A percentile compares a stretch with the other conserved stretches of the same genome.
phyloP scores from a whole-genome alignment of 2,329 filamentous ascomycete genomes.

The Plectosphaerella plurivora region DNA sequence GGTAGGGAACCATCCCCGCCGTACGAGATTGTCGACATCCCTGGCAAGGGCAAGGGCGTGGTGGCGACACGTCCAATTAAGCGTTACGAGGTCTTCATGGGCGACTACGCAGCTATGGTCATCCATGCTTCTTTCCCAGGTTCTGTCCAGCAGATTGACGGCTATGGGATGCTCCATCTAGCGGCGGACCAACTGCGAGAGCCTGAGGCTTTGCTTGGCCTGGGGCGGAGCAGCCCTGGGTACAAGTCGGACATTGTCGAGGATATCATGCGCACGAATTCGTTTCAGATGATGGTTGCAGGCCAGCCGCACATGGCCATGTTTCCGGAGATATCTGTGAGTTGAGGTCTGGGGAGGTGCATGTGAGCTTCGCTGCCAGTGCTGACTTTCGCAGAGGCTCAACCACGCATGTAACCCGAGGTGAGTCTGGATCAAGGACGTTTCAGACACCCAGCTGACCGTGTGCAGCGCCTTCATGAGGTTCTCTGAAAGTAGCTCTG shows the following conservation, averaged over 20 bases:
- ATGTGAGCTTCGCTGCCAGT: background rate
- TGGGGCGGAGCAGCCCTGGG: conserved; percentile 19
- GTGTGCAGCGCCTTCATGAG: conserved; percentile 19
- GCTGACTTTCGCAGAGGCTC: conserved; percentile 1
- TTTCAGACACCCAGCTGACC: background rate
- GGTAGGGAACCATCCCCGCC: conserved; percentile 7
- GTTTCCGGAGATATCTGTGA: conserved; percentile 18
- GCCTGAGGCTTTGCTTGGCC: conserved; percentile 18
- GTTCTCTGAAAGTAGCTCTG: conserved; percentile 15
- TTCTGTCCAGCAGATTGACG: conserved; percentile 18
- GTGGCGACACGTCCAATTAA: conserved; percentile 25
- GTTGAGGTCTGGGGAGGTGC: conserved; percentile 1
- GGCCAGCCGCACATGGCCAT: conserved; percentile 15
- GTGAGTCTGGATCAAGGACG: conserved; percentile 11
- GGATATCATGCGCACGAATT: conserved; percentile 29
- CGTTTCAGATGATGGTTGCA: conserved; percentile 22
- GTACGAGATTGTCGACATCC: conserved; percentile 22
- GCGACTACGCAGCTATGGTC: conserved; percentile 25
- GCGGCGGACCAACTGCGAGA: conserved; percentile 22
- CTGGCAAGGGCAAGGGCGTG: conserved; percentile 27
- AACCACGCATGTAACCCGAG: conserved; percentile 24
- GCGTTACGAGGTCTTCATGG: conserved; percentile 28
- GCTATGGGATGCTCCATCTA: conserved; percentile 21
- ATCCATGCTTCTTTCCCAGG: conserved; percentile 23
- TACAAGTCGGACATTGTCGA: conserved; percentile 22